phyloP scores from a whole-genome alignment of 805 yeast species.

The Candida silvicultrix region DNA sequence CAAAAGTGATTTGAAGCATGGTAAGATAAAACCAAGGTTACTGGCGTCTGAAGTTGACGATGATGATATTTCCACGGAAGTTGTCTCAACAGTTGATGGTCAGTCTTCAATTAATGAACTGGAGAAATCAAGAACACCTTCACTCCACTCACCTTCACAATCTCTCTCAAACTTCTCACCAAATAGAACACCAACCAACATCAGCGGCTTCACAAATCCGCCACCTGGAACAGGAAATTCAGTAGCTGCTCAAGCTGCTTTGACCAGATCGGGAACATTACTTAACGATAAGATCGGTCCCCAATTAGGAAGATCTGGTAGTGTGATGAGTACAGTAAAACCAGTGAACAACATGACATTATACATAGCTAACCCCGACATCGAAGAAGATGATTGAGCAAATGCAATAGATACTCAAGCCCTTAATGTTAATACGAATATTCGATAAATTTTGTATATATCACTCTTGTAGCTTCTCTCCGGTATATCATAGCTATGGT shows the following conservation, averaged over 20 bases:
- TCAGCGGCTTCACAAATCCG: not conserved
- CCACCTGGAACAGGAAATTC: not conserved
- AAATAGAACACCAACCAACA: slow-evolving; percentile 1
- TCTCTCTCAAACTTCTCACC: slow-evolving; percentile 9
- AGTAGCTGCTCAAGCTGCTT: not conserved
- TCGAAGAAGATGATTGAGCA: slow-evolving; percentile 32
- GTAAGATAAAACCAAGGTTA: slow-evolving; percentile 56
- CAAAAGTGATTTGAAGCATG: slow-evolving; percentile 50
- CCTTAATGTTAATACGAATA: not conserved
- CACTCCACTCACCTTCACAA: slow-evolving; percentile 6
- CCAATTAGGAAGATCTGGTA: slow-evolving; percentile 26
- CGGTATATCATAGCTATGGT: too few species aligned
- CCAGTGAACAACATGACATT: slow-evolving; percentile 36
- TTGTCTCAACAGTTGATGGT: slow-evolving; percentile 3
- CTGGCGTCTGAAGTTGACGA: slow-evolving; percentile 75
- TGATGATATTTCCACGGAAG: slow-evolving; percentile 30
- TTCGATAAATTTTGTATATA: too few species aligned
- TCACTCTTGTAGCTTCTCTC: too few species aligned
- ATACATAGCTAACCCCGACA: slow-evolving; percentile 55
- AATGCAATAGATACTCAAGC: too few species aligned
- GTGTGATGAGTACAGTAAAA: slow-evolving; percentile 28
- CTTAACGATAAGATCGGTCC: slow-evolving; percentile 10
- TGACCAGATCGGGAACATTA: slow-evolving; percentile 18
- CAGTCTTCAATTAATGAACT: slow-evolving; percentile 9
- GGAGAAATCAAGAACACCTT: slow-evolving; percentile 7